Base-by-base conservation (phyloP, 2,329 filamentous ascomycete species). In the Colletotrichum scovillei region DNA sequence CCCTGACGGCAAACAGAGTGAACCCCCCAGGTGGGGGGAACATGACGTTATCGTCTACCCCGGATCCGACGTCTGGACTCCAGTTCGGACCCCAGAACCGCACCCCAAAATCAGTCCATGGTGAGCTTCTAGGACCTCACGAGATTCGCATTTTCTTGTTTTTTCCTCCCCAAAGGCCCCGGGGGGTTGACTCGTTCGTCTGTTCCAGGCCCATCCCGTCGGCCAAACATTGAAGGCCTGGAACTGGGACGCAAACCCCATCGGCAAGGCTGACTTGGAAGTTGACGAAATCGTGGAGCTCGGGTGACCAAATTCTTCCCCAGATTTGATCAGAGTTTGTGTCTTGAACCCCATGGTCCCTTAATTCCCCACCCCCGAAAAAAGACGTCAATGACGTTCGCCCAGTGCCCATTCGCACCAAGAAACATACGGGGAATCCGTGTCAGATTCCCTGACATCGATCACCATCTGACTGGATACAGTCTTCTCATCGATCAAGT, bases 31-130 rank as follows among this genome's bases (percentile, higher is more conserved):
- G 69, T 59, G 24, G 65, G 69, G 69, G 24, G 19, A 4, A 7
- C 26, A 55, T 69, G 70, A 73, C 70, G 66, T 69, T 69, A 62
- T 73, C 35, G 24, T 49, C 32, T 65, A 73, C 70, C 70, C 70
- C 70, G 70, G 70, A 73, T 65, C 70, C 70, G 66, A 69, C 32
- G 55, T 64, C 70, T 49, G 35, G 19, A 62, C 38, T 26, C 59
- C 64, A 52, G 2, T 46, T 63, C 69, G 63, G 69, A 38, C 32
- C 46, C 69, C 58, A 55, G 58, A 38, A 63, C 38, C 58, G 19
- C 69, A 46, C 69, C 32, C 32, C 32, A 11, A 32, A 12, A 65
- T 30, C 69, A 66, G 69, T 72, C 69, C 30, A 22, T 26, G 14
- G 24, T 38, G 35, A 16, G 16, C 42, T 8, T 19, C 19, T 19